Base-by-base conservation (phyloP, 164 flowering plant genomes). In the Akebia trifoliata region DNA sequence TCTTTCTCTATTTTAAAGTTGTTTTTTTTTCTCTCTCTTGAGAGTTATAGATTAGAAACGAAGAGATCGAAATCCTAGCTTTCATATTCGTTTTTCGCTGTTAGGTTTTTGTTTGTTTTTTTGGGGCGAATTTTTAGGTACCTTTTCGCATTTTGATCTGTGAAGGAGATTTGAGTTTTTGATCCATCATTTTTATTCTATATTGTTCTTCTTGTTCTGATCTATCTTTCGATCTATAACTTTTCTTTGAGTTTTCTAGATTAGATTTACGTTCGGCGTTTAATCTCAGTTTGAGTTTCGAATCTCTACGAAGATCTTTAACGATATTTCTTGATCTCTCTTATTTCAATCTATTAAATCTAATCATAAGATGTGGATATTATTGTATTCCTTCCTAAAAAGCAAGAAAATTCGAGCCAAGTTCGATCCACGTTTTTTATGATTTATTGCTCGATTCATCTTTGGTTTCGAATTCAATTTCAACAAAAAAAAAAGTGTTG, bases 331-430 rank as follows among this genome's bases (percentile, higher is more conserved):
- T 18, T 6, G 1, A 28, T 25, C 38, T 5, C 25, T 21, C 14
- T 17, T 11, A 0, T 5, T 24, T 38, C 48, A 24, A 59, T 45
- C 57, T 21, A 29, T 74, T 80, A 85, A n/a, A 82, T 71, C 90
- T 84, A 83, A 83, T 28, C 54, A 63, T 59, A 58, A 40, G 81
- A 71, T 49, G 84, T 82, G 82, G 85, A 80, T 82, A 79, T 74
- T 37, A 28, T 55, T 45, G 76, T 29, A 62, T 34, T 26, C 11
- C n/a, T n/a, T n/a, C n/a, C n/a, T n/a, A n/a, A n/a, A n/a, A n/a
- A n/a, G n/a, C n/a, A n/a, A n/a, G n/a, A n/a, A n/a, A n/a, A n/a
- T n/a, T n/a, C n/a, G n/a, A n/a, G n/a, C n/a, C n/a, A n/a, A n/a
- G n/a, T n/a, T n/a, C n/a, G n/a, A n/a, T n/a, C n/a, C n/a, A n/a